Evolutionary conservation across 23 red algal genomes (phyloP).

Genomic region (Gracilaria caudata): DNA sequence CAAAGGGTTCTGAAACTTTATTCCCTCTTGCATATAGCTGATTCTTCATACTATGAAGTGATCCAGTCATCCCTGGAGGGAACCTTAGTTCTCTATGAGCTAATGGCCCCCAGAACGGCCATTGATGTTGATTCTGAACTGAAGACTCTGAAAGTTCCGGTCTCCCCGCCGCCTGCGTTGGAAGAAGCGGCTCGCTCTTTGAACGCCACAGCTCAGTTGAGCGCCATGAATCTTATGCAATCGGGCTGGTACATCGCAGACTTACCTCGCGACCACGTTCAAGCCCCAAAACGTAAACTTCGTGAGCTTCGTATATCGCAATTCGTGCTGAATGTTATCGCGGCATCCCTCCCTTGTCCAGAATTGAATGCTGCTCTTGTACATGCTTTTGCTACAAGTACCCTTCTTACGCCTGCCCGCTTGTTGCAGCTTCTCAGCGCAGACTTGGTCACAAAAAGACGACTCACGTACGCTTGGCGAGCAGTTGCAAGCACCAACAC

Average conservation of each 20-base stretch:
- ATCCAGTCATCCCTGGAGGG: constrained; percentile 28
- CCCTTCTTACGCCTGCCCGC: neutral
- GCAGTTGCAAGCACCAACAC: constrained; percentile 17
- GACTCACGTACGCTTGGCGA: constrained; percentile 40
- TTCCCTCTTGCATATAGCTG: constrained; percentile 52
- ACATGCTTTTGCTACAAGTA: neutral
- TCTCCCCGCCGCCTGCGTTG: neutral
- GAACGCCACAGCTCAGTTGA: constrained; percentile 36
- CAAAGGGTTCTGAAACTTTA: constrained; percentile 22
- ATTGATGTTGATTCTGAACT: neutral
- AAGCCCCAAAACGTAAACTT: neutral
- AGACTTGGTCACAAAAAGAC: constrained; percentile 24
- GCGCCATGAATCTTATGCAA: constrained; percentile 33
- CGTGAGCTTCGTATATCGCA: neutral
- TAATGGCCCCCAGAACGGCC: constrained; percentile 20
- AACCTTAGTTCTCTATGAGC: constrained; percentile 45
- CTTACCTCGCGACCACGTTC: constrained; percentile 16
- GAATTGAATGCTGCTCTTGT: constrained; percentile 35
- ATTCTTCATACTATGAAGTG: constrained; percentile 39
- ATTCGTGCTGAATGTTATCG: constrained; percentile 14
- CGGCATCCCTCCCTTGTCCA: constrained; percentile 43
- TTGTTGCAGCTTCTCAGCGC: constrained; percentile 15
- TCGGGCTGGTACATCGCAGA: constrained; percentile 50
- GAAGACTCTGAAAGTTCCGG: neutral
- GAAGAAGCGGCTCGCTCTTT: constrained; percentile 24